A percentile compares a stretch with the other conserved stretches of the same genome.
Conservation (phyloP, 768 basidiomycete genomes). For the Suillus hirtellus region DNA sequence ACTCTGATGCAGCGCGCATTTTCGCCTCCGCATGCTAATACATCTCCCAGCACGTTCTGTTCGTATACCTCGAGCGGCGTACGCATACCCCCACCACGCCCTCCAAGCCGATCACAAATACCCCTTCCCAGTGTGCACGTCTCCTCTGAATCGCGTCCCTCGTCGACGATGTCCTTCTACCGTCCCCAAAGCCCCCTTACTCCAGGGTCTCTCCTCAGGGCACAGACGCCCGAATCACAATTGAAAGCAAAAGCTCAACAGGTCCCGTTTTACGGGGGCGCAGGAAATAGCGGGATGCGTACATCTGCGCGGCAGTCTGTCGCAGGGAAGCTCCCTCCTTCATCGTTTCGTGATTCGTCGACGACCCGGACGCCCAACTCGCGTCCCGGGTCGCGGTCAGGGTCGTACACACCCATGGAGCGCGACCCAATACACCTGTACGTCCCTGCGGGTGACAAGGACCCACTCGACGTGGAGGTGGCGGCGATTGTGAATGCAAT, state of each 20-base stretch:
- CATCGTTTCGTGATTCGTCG: slow-evolving; percentile 69
- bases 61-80: slow-evolving; percentile 43
- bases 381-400: slow-evolving; percentile 64
- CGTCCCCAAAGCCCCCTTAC: slow-evolving; percentile 54
- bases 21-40: slow-evolving; percentile 56
- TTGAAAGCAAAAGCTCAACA: slow-evolving; percentile 62
- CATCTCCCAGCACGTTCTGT: slow-evolving; percentile 39
- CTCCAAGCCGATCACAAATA: slow-evolving; percentile 83
- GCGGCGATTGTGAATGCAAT: slow-evolving; percentile 74
- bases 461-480: slow-evolving; percentile 83
- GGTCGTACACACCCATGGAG: slow-evolving; percentile 64
- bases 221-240: slow-evolving; percentile 70
- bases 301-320: slow-evolving; percentile 37
- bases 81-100: slow-evolving; percentile 59
- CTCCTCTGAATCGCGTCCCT: slow-evolving; percentile 67
- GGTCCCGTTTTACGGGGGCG: slow-evolving; percentile 51
- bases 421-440: slow-evolving; percentile 59
- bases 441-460: slow-evolving; percentile 61
- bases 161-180: slow-evolving; percentile 70
- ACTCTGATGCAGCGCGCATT: slow-evolving; percentile 59
- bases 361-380: slow-evolving; percentile 55
- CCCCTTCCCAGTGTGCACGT: slow-evolving; percentile 75
- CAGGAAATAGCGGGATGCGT: slow-evolving; percentile 33
- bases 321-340: slow-evolving; percentile 58
- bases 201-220: slow-evolving; percentile 43